Evolutionary conservation across 352 stramenopile genomes (phyloP), one percentile per base, ranked within the genome.

Genomic region (Aphanomyces invadans): DNA sequence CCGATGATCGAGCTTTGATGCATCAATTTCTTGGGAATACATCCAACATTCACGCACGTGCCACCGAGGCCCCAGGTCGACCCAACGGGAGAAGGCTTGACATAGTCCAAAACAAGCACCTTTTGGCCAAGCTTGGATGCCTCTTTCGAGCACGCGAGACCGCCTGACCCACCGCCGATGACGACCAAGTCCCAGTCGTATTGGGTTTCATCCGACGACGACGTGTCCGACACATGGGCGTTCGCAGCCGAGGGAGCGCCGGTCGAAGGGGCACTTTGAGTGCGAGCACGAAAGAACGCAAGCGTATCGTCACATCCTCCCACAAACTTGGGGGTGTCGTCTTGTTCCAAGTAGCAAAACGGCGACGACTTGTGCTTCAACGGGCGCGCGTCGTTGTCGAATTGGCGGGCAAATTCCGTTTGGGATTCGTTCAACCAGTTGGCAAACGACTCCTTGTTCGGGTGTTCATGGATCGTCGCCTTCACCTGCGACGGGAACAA

Each of bases 1-100:
- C 90, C 86, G 2, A 98, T 79, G 32, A 98, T 65, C 38, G 94
- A 87, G 67, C 94, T 97, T 71, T 97, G 89, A 72, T 99, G 96
- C 90, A 99, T 99, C 15, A 99, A 80, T 75, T 99, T 99, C 80
- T 99, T 99, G 28, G 97, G 96, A 71, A 99, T 99, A 70, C 97
- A 99, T 19, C 97, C 97, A 4, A 99, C 96, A 74, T 99, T 99
- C 62, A 99, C 96, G 69, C 97, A 99, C 29, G 97, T 99, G 52
- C 97, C 96, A 38, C 92, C 92, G 32, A 98, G 82, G 17, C 92
- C 91, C 92, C 91, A 98, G 32, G 74, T 86, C 29, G 86, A 96
- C 31, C 88, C 88, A 21, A 83, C 78, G 0, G 90, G 90, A 46
- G 86, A 98, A 38, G 83, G 83, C 70, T 93, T 90, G 65, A 93